Base-by-base conservation (phyloP, 208 protist species). In the Crithidia expoeki region DNA sequence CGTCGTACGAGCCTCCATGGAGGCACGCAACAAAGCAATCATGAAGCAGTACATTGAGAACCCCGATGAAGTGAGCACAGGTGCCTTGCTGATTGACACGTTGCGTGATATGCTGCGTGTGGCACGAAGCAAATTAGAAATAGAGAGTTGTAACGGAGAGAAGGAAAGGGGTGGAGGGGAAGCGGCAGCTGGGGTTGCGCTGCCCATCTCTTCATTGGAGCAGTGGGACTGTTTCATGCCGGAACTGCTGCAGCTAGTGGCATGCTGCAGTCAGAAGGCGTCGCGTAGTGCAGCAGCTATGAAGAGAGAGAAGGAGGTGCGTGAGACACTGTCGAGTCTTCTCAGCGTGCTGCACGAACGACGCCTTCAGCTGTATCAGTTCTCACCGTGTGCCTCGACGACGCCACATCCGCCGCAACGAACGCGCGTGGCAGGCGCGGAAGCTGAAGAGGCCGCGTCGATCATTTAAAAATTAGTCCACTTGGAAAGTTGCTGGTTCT, bases 1-100 rank as follows among this genome's bases (percentile, higher is more conserved):
- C 36, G 71, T 88, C 11, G 84, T 74, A 27, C 83, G 82, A 19
- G 74, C 72, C 1, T 85, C 82, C 17, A 84, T 93, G 76, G 42
- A 83, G 21, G 33, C 72, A 0, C 84, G 84, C 33, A 88, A 84
- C 67, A 58, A 49, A 14, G 75, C 72, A 0, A 71, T 88, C 17
- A 52, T 93, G 32, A 40, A 40, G 57, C 76, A 80, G 56, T 93
- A 85, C 69, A 33, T 73, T 6, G 53, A 46, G 33, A 75, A 88
- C 67, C 76, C 81, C 14, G 58, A 61, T 23, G 86, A 74, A 59
- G 62, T 52, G 17, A 78, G 81, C 44, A 71, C 74, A 7, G 70
- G 58, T 19, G 76, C 62, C 47, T 73, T 90, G 61, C 64, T 77
- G 19, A 6, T 72, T 30, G 58, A 72, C 40, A 77, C 72, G 64